phyloP scores from a whole-genome alignment of 495 filamentous ascomycete genomes.

The Hypoxylon fragiforme region DNA sequence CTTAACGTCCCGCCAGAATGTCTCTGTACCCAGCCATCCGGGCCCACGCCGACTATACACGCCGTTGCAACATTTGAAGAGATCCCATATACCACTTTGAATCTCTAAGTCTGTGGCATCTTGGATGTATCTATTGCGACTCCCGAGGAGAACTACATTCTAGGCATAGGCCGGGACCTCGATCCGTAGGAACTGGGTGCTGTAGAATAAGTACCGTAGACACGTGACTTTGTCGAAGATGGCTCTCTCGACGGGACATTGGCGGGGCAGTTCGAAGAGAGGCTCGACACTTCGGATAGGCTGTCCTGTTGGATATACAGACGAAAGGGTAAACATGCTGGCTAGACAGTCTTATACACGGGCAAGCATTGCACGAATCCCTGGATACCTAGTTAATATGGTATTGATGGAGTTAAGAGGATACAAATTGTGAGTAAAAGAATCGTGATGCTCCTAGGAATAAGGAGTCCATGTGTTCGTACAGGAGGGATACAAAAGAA shows the following conservation, averaged over 20 bases:
- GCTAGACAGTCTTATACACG: too few species aligned
- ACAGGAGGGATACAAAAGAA: too few species aligned
- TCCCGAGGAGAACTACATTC: conserved; percentile 3
- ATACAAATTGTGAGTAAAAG: too few species aligned
- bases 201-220: conserved; percentile 1
- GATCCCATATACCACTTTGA: conserved; percentile 4
- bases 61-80: conserved; percentile 1
- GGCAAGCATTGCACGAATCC: too few species aligned
- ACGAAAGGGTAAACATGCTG: too few species aligned
- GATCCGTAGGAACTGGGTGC: conserved; percentile 5
- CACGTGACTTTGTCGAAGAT: neutral
- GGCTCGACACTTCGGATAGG: too few species aligned
- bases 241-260: neutral
- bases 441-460: too few species aligned
- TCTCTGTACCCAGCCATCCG: neutral
- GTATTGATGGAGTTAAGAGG: too few species aligned
- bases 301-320: too few species aligned
- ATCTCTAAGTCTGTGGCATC: neutral
- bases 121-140: neutral
- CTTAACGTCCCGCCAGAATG: conserved; percentile 4
- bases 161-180: neutral
- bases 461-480: too few species aligned
- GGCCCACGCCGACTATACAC: neutral
- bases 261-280: too few species aligned
- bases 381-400: too few species aligned